These are phyloP conservation scores for Tetraselmis striata DNA, from an alignment of 139 green algal species.

Conservation along the genomic window DNA sequence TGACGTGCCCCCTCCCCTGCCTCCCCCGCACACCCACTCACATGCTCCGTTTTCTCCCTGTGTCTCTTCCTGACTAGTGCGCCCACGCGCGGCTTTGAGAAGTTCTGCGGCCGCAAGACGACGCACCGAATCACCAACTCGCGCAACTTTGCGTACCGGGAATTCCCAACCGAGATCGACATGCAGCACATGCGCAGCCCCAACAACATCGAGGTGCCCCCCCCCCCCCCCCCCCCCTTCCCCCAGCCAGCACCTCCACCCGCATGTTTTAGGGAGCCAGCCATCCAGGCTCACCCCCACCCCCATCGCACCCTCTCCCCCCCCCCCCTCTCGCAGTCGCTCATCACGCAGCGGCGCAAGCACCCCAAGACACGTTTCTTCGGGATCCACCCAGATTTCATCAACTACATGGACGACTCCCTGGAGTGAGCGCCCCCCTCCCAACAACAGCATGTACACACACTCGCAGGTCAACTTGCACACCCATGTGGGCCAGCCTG, in stretches of 20 bases:
- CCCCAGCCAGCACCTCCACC: too few species aligned
- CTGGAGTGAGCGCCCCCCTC: not conserved
- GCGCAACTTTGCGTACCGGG: slow-evolving; percentile 7
- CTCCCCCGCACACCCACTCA: too few species aligned
- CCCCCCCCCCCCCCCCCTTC: too few species aligned
- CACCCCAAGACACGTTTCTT: slow-evolving; percentile 1
- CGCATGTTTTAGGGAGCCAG: too few species aligned
- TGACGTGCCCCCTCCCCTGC: too few species aligned
- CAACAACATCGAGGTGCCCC: not conserved
- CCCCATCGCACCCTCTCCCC: too few species aligned
- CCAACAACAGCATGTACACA: not conserved
- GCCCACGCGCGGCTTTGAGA: slow-evolving; percentile 1
- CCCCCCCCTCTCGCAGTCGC: not conserved
- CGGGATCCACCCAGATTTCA: slow-evolving; percentile 1
- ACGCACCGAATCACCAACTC: slow-evolving; percentile 11
- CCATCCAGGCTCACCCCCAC: too few species aligned
- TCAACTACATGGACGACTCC: slow-evolving; percentile 8
- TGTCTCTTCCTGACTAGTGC: too few species aligned
- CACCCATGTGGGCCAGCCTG: too few species aligned
- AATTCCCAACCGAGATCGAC: not conserved
- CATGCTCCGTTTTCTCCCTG: too few species aligned
- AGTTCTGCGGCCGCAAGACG: slow-evolving; percentile 1
- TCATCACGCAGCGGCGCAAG: not conserved
- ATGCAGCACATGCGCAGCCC: slow-evolving; percentile 10
- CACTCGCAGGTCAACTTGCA: not conserved